These are phyloP conservation scores for Tagetes erecta DNA, from an alignment of 129 eudicot genomes.

Conservation along the genomic window DNA sequence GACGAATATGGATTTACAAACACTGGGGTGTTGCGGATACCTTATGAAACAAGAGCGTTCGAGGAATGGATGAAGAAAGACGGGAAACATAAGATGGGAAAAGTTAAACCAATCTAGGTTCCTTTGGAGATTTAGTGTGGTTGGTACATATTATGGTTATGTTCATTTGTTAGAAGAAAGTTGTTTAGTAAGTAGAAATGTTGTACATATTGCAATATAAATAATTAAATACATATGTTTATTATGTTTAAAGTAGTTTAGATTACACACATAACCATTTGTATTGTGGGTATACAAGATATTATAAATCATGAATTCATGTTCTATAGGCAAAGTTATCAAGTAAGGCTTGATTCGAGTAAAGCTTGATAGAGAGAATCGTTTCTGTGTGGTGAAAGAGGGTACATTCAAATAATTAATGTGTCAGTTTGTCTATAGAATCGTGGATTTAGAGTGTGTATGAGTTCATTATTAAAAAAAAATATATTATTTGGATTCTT, in stretches of 20 bases:
- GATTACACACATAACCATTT: neutral
- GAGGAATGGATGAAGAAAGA: conserved; percentile 51
- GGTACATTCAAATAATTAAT: too few species aligned
- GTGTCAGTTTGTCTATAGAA: too few species aligned
- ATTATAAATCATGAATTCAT: neutral
- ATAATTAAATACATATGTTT: neutral
- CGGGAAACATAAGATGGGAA: conserved; percentile 32
- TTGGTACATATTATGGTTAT: neutral
- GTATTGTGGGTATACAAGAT: neutral
- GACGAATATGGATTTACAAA: conserved; percentile 59
- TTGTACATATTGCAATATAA: neutral
- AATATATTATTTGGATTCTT: too few species aligned
- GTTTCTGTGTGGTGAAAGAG: too few species aligned
- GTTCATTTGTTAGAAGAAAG: neutral
- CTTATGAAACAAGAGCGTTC: conserved; percentile 48
- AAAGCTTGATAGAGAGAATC: neutral
- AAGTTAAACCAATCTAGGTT: conserved; percentile 30
- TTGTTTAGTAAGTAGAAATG: neutral
- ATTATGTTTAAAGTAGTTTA: neutral
- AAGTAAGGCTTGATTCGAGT: neutral
- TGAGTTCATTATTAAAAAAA: too few species aligned
- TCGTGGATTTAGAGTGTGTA: too few species aligned
- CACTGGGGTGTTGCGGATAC: conserved; percentile 51
- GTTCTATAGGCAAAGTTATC: neutral
- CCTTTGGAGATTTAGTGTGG: neutral